Percentiles rank a stretch among this genome's conserved stretches.
phyloP scores from a whole-genome alignment of 306 rosid species.

The Vachellia collinsii region DNA sequence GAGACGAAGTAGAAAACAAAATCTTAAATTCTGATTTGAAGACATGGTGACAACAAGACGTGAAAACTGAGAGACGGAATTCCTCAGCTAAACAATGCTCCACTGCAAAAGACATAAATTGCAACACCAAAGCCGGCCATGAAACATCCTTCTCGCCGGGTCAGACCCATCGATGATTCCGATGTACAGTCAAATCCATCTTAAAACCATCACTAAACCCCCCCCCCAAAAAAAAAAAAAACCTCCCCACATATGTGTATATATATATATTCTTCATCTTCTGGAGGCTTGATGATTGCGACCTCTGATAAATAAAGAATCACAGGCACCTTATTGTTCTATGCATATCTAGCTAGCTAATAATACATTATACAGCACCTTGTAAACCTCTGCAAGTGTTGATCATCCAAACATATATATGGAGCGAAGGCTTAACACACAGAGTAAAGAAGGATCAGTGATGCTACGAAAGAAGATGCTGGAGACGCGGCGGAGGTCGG shows the following conservation, averaged over 20 bases:
- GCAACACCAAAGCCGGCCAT: not conserved
- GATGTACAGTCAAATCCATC: not conserved
- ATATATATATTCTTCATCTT: not conserved
- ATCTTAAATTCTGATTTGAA: not conserved
- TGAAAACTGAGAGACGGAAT: not conserved
- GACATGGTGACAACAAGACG: not conserved
- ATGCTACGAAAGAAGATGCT: conserved; percentile 47
- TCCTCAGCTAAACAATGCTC: not conserved
- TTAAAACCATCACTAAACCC: not conserved
- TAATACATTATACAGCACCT: not conserved
- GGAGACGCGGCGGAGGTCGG: conserved; percentile 39
- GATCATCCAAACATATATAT: conserved; percentile 1
- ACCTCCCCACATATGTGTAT: not conserved
- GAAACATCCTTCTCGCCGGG: not conserved
- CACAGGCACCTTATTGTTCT: not conserved
- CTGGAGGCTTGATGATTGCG: not conserved
- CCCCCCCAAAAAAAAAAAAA: no score
- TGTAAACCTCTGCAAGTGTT: not conserved
- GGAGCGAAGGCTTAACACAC: conserved; percentile 46
- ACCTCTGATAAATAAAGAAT: not conserved
- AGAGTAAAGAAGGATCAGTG: conserved; percentile 45
- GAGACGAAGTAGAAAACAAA: not conserved
- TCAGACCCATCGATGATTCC: not conserved
- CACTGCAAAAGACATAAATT: not conserved
- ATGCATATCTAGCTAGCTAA: not conserved